Evolutionary conservation across 495 filamentous ascomycete genomes (phyloP).

Genomic region (Daldinia vernicosa): DNA sequence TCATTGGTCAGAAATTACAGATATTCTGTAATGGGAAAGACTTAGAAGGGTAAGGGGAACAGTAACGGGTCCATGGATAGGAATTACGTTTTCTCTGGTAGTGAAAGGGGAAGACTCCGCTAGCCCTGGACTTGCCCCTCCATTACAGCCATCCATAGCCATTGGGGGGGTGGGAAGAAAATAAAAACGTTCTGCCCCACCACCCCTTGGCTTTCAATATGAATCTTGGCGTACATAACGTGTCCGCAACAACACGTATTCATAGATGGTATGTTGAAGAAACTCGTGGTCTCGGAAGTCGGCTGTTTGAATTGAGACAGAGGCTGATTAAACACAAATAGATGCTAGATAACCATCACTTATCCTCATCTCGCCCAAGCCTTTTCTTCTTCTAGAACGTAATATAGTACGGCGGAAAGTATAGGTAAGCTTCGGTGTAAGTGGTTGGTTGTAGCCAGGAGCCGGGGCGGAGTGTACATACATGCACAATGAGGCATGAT

Average conservation of each 20-base stretch:
- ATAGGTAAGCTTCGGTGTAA: conserved; percentile 29
- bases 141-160: neutral
- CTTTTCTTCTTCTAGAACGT: neutral
- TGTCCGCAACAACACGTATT: conserved; percentile 12
- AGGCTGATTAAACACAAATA: neutral
- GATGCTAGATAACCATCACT: neutral
- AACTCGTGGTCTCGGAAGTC: conserved; percentile 24
- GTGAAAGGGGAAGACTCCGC: conserved; percentile 22
- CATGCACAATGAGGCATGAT: conserved; percentile 40
- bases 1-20: conserved; percentile 43
- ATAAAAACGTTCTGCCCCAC: conserved; percentile 19
- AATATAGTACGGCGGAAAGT: conserved; percentile 9
- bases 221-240: conserved; percentile 32
- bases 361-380: conserved; percentile 4
- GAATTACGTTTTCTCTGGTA: conserved; percentile 32
- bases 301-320: conserved; percentile 4
- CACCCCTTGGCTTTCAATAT: conserved; percentile 30
- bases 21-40: conserved; percentile 26
- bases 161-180: neutral
- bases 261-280: conserved; percentile 13
- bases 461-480: conserved; percentile 30
- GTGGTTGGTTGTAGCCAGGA: conserved; percentile 19
- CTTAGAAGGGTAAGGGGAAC: conserved; percentile 37
- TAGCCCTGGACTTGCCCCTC: conserved; percentile 33
- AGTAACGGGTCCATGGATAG: conserved; percentile 11